A percentile compares a stretch with the other conserved stretches of the same genome.
Conservation (phyloP, 169 alveolate genomes). For the Cyclospora cayetanensis region DNA sequence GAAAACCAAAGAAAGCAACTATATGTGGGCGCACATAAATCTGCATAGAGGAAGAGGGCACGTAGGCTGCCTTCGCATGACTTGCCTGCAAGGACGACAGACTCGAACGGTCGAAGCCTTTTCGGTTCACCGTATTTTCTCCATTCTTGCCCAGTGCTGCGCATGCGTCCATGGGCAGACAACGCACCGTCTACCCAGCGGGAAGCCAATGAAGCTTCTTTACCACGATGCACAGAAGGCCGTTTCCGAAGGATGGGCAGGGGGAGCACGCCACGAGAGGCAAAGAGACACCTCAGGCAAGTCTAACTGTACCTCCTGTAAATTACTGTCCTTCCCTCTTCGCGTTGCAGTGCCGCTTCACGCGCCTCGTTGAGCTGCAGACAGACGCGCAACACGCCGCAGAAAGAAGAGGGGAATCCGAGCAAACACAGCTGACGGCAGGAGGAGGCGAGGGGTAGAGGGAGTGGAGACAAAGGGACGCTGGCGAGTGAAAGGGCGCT, state of each 20-base stretch:
- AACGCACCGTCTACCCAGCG: too few relatives aligned
- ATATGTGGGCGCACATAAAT: too few relatives aligned
- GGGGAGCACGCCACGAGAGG: too few relatives aligned
- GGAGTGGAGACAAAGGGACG: neutral
- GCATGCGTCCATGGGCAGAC: too few relatives aligned
- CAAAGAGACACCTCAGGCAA: too few relatives aligned
- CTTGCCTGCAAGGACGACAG: slow-evolving; percentile 78
- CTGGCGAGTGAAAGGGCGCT: too few relatives aligned
- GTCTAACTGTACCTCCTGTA: slow-evolving; percentile 70
- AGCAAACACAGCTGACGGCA: too few relatives aligned
- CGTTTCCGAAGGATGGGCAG: too few relatives aligned
- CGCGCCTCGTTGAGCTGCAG: slow-evolving; percentile 72
- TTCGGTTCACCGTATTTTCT: slow-evolving; percentile 83
- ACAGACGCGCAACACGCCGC: neutral
- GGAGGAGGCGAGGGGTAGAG: neutral
- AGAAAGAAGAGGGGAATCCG: neutral
- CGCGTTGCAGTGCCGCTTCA: slow-evolving; percentile 68
- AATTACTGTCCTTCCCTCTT: slow-evolving; percentile 80
- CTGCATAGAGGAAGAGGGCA: too few relatives aligned
- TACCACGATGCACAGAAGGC: too few relatives aligned
- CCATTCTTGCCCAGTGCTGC: slow-evolving; percentile 82
- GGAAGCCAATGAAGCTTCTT: too few relatives aligned
- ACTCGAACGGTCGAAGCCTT: slow-evolving; percentile 79
- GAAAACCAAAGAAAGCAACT: neutral
- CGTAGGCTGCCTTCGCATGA: too few relatives aligned